phyloP scores from a whole-genome alignment of 1,284 basidiomycete species.

The Moesziomyces sp. region DNA sequence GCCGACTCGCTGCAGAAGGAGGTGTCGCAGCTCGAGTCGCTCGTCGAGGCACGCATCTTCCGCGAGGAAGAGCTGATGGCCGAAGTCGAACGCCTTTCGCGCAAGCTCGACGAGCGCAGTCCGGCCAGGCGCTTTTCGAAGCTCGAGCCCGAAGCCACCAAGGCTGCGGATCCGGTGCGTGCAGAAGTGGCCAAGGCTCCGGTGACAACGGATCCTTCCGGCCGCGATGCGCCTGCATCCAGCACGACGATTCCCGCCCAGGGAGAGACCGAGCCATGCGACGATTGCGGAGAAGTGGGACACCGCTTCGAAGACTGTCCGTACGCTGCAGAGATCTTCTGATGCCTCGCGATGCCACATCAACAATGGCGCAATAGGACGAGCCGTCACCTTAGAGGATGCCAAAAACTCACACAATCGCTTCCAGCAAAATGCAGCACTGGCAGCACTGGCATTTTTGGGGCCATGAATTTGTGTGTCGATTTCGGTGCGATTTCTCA shows the following conservation, averaged over 20 bases:
- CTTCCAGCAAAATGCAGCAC: background rate
- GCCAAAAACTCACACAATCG: background rate
- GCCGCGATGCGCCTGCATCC: background rate
- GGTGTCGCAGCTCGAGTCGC: conserved; percentile 58
- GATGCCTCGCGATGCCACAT: background rate
- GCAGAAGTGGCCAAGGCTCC: too few species aligned
- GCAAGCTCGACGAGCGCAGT: conserved; percentile 29
- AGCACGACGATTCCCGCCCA: conserved; percentile 8
- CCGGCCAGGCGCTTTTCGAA: conserved; percentile 6
- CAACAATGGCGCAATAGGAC: too few species aligned
- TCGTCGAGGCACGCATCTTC: conserved; percentile 62
- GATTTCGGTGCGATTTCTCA: background rate
- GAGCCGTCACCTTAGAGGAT: too few species aligned
- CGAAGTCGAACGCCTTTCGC: conserved; percentile 48
- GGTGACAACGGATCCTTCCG: background rate
- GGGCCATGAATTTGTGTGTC: background rate
- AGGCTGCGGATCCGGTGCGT: background rate
- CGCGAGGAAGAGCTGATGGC: conserved; percentile 58
- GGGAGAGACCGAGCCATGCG: conserved; percentile 44
- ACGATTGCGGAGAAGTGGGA: conserved; percentile 54
- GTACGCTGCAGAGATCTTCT: conserved; percentile 56
- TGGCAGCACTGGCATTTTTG: background rate
- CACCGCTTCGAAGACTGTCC: conserved; percentile 55
- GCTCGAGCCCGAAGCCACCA: background rate
- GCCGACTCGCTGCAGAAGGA: conserved; percentile 51